Evolutionary conservation across 305 asterid species (phyloP).

Genomic region (Solanum hybrid): DNA sequence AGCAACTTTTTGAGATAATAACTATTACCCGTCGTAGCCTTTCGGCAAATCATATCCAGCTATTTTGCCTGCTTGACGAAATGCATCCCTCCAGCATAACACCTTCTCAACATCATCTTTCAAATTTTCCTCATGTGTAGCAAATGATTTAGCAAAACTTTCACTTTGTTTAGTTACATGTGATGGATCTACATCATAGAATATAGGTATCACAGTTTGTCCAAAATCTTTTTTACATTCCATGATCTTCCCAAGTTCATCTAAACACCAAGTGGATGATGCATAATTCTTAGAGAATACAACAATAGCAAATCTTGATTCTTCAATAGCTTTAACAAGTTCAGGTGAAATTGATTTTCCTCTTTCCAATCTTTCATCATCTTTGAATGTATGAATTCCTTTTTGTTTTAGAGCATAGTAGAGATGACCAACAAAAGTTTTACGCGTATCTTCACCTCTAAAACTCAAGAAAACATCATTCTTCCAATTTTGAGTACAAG

Average conservation of each 20-base stretch:
- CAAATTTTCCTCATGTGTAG: neutral
- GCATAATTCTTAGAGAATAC: slow-evolving; percentile 18
- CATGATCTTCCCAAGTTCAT: slow-evolving; percentile 3
- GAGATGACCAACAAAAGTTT: slow-evolving; percentile 11
- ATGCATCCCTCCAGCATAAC: slow-evolving; percentile 10
- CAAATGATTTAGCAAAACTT: neutral
- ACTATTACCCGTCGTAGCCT: neutral
- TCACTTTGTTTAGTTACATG: slow-evolving; percentile 13
- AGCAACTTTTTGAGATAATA: neutral
- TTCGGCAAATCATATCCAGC: slow-evolving; percentile 11
- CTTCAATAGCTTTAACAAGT: slow-evolving; percentile 13
- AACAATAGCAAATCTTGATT: slow-evolving; percentile 10
- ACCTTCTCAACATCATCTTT: neutral
- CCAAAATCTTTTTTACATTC: neutral
- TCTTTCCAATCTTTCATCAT: slow-evolving; percentile 5
- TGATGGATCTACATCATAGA: slow-evolving; percentile 17
- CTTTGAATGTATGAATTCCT: slow-evolving; percentile 15
- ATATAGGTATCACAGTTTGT: slow-evolving; percentile 6
- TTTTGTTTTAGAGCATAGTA: neutral
- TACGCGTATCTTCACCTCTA: slow-evolving; percentile 16
- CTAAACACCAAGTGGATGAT: slow-evolving; percentile 15
- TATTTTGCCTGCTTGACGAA: slow-evolving; percentile 1
- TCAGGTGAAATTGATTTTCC: slow-evolving; percentile 6
- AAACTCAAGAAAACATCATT: slow-evolving; percentile 11
- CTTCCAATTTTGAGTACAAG: neutral